Base-by-base conservation (phyloP, 2,329 filamentous ascomycete species). In the Helicocarpus griseus region DNA sequence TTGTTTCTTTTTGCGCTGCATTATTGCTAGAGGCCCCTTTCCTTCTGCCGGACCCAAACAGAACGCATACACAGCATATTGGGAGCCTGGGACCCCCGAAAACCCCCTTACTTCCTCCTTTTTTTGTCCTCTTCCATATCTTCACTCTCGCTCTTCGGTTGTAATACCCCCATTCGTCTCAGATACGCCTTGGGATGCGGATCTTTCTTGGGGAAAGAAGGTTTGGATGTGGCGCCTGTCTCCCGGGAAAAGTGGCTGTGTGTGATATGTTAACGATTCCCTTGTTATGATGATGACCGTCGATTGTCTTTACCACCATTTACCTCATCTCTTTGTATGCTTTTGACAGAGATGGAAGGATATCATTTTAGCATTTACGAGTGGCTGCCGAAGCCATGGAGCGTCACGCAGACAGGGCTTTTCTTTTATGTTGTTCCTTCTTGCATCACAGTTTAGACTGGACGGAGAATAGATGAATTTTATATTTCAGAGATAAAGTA, bases 231-330 rank as follows among this genome's bases (percentile, higher is more conserved):
- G 31, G 26, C 41, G 2, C 29, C 41, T 29, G n/a, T n/a, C n/a
- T n/a, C n/a, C n/a, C 21, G 17, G n/a, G 29, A 22, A 24, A 26
- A 24, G 21, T 7, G 26, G 24, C 24, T 19, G 41, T 28, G 24
- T 29, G 26, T 45, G 41, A 45, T 31, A 21, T 45, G 17, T 11
- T 45, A 19, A 45, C 41, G 26, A 45, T 17, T 31, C 41, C 13
- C 31, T 44, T 45, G 26, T 45, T 45, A 45, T 45, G 41, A 45
- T 45, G 41, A 45, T 45, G 41, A 45, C n/a, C n/a, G 14, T 19
- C 41, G 26, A 31, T 45, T 45, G 41, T 9, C n/a, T 45, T 45
- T 45, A 45, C 41, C 17, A 17, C 41, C 26, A 45, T 31, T 4
- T 45, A 26, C 14, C 19, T 45, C 41, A 8, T 21, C 26, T 17